phyloP scores from a whole-genome alignment of 2,329 filamentous ascomycete genomes.

The Colletotrichum aenigma region DNA sequence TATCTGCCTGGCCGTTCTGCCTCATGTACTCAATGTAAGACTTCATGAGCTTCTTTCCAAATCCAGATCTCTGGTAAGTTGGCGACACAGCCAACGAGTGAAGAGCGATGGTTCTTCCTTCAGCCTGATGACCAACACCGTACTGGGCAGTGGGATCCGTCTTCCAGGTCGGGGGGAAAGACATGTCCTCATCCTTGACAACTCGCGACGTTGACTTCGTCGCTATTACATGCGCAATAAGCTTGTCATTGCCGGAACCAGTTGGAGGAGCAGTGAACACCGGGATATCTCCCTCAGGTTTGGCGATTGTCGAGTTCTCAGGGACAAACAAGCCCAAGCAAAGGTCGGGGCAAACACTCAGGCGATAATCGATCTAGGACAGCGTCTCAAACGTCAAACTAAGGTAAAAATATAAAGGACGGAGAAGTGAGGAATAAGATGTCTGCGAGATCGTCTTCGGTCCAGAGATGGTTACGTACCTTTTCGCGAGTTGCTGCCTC shows the following conservation, averaged over 20 bases:
- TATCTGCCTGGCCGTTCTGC: constrained; percentile 20
- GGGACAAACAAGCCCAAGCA: constrained; percentile 29
- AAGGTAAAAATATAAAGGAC: neutral
- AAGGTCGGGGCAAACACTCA: constrained; percentile 29
- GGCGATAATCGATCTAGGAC: constrained; percentile 32
- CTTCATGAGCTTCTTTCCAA: constrained; percentile 29
- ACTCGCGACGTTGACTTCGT: constrained; percentile 25
- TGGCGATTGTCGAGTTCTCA: neutral
- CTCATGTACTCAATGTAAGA: constrained; percentile 26
- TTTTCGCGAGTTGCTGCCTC: constrained; percentile 32
- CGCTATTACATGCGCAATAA: constrained; percentile 31
- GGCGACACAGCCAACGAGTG: constrained; percentile 32
- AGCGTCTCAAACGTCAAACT: neutral
- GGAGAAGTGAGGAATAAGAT: neutral
- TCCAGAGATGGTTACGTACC: constrained; percentile 11
- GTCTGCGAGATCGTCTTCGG: neutral
- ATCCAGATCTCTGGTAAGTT: constrained; percentile 24
- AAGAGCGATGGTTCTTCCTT: constrained; percentile 30
- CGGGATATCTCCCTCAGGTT: neutral
- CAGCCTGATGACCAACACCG: constrained; percentile 25
- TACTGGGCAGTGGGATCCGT: constrained; percentile 7
- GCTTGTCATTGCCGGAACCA: constrained; percentile 4
- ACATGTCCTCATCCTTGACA: constrained; percentile 31
- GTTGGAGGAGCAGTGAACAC: constrained; percentile 4
- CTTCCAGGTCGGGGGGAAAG: constrained; percentile 28